These are phyloP conservation scores for Ramaria rubella DNA, from an alignment of 768 basidiomycete genomes.

Conservation along the genomic window DNA sequence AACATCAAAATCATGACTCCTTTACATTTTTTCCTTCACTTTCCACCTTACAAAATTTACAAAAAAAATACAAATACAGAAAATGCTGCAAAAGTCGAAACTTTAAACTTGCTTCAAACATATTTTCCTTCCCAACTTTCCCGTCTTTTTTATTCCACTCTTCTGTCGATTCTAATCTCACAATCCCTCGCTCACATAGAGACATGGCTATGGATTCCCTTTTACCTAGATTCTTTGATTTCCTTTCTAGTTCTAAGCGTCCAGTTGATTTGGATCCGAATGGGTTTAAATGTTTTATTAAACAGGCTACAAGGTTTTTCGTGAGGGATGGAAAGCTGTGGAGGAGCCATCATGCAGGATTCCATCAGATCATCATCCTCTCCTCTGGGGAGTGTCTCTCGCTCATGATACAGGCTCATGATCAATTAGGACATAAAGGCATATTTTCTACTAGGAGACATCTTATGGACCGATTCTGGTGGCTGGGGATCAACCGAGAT, in stretches of 20 bases:
- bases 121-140: too few species aligned
- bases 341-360: slow-evolving; percentile 10
- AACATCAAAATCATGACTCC: too few species aligned
- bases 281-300: not conserved
- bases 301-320: slow-evolving; percentile 8
- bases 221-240: too few species aligned
- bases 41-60: too few species aligned
- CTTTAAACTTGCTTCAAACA: too few species aligned
- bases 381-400: not conserved
- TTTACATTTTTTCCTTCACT: too few species aligned
- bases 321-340: slow-evolving; percentile 13
- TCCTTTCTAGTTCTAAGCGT: not conserved
- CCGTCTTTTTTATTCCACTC: too few species aligned
- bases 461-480: slow-evolving; percentile 20
- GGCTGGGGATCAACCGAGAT: slow-evolving; percentile 19
- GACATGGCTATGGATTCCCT: too few species aligned
- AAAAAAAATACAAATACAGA: too few species aligned
- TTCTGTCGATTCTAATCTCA: too few species aligned
- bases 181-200: too few species aligned
- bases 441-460: slow-evolving; percentile 2
- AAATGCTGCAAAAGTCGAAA: too few species aligned
- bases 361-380: slow-evolving; percentile 16
- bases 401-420: slow-evolving; percentile 14
- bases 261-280: not conserved
- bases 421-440: slow-evolving; percentile 18